phyloP scores from a whole-genome alignment of 352 stramenopile species.

The Pythium periplocum region DNA sequence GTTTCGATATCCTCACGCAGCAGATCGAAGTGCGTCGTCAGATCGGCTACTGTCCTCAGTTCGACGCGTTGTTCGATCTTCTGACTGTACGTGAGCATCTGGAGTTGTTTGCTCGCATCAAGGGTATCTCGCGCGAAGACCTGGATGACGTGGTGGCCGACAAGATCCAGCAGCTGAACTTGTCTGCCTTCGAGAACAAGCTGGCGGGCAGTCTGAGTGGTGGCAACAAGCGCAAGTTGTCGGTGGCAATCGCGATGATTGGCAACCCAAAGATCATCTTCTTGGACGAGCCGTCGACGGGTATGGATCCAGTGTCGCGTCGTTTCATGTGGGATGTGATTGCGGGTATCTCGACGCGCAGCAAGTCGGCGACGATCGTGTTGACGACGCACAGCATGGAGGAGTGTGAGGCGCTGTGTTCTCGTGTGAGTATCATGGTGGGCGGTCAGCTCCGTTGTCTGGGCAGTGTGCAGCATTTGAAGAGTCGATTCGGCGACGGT shows the following conservation, averaged over 20 bases:
- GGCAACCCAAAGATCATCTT: constrained; percentile 90
- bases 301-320: constrained; percentile 93
- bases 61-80: constrained; percentile 80
- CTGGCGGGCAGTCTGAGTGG: constrained; percentile 61
- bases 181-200: constrained; percentile 69
- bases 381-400: constrained; percentile 97
- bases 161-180: constrained; percentile 71
- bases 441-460: constrained; percentile 68
- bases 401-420: constrained; percentile 93
- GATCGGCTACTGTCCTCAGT: constrained; percentile 93
- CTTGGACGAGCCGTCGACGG: constrained; percentile 91
- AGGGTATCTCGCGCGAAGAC: constrained; percentile 49
- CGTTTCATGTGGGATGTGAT: constrained; percentile 96
- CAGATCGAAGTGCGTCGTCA: constrained; percentile 64
- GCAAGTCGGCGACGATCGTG: constrained; percentile 80
- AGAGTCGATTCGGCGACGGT: constrained; percentile 93
- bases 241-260: constrained; percentile 90
- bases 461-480: constrained; percentile 92
- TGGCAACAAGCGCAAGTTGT: constrained; percentile 93
- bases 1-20: constrained; percentile 73
- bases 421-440: constrained; percentile 94
- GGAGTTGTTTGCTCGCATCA: constrained; percentile 88
- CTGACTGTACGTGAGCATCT: constrained; percentile 86
- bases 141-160: constrained; percentile 49
- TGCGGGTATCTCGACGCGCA: constrained; percentile 58